Base-by-base conservation (phyloP, 352 stramenopile species). In the Pythium monospermum region DNA sequence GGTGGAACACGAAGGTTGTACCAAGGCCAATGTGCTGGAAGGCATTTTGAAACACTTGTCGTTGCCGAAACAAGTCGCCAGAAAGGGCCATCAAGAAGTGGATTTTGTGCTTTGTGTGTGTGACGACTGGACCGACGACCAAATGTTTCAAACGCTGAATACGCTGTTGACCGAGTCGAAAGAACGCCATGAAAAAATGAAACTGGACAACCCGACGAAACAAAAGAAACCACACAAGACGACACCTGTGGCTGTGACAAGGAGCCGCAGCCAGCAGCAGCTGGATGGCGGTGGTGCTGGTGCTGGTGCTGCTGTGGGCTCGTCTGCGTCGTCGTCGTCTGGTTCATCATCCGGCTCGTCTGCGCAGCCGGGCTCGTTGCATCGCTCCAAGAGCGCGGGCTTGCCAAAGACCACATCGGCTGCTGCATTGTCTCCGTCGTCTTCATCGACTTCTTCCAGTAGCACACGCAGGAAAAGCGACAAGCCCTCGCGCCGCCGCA, bases 111-210 rank as follows among this genome's bases (percentile, higher is more conserved):
- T 96, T 7, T 94, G 84, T 33, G 84, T 96, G 31, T 91, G 85
- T 49, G 85, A 96, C 54, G 85, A 96, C 48, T 72, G 83, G 25
- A 91, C 76, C 1, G 85, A 96, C 48, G 84, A 96, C 49, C 84
- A 96, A 69, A 95, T 96, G 84, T 96, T 95, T 59, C 78, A 92
- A 59, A 91, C 77, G 21, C 57, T 96, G 39, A 87, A 90, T 42
- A 69, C 76, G 22, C 61, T 94, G n/a, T 59, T 85, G 22, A 61
- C 61, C 1, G 83, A 92, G 32, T 91, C 83, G 3, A 87, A 83
- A 31, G 76, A 90, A 55, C 74, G 78, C 19, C 73, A 87, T 27
- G 72, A 84, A 35, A 71, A 73, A 36, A 69, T 64, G 25, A 65
- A 71, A 26, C 57, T 75, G 46, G 46, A 52, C 6, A 61, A 57